Percentiles rank a stretch among this genome's conserved stretches.
phyloP scores from a whole-genome alignment of 2,329 filamentous ascomycete species.

The Tolypocladium album region DNA sequence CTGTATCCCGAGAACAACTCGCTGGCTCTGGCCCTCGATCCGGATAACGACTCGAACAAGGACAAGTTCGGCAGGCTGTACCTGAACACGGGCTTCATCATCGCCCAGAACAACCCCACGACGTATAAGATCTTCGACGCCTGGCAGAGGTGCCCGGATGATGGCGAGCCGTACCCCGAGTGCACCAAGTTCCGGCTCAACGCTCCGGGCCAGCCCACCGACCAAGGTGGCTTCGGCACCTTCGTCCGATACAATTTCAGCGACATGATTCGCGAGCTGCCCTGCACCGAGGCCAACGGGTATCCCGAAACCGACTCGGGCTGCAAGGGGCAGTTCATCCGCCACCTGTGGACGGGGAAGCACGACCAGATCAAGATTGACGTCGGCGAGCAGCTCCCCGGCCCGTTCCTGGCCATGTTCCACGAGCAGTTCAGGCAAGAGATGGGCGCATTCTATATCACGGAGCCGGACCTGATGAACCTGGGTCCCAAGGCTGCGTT shows the following conservation, averaged over 20 bases:
- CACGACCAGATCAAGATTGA: slow-evolving; percentile 25
- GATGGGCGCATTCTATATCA: slow-evolving; percentile 22
- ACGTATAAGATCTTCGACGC: slow-evolving; percentile 37
- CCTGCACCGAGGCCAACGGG: slow-evolving; percentile 32
- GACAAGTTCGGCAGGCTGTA: slow-evolving; percentile 28
- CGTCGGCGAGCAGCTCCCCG: slow-evolving; percentile 25
- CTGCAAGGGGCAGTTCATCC: slow-evolving; percentile 29
- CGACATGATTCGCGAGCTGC: slow-evolving; percentile 27
- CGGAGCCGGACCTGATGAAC: slow-evolving; percentile 22
- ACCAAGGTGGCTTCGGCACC: slow-evolving; percentile 33
- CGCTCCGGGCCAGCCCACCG: slow-evolving; percentile 25
- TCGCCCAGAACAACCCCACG: slow-evolving; percentile 38
- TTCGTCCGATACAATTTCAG: slow-evolving; percentile 30
- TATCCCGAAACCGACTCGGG: slow-evolving; percentile 25
- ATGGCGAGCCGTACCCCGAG: slow-evolving; percentile 24
- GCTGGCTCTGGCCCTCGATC: slow-evolving; percentile 30
- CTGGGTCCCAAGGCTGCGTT: slow-evolving; percentile 6
- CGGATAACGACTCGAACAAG: slow-evolving; percentile 23
- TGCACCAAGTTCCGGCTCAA: slow-evolving; percentile 27
- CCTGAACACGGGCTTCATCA: slow-evolving; percentile 43
- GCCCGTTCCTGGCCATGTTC: slow-evolving; percentile 21
- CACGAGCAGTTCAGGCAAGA: slow-evolving; percentile 23
- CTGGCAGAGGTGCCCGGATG: slow-evolving; percentile 32
- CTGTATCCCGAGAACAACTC: slow-evolving; percentile 27
- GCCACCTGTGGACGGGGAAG: slow-evolving; percentile 33